These are phyloP conservation scores for Xylaria sp. DNA, from an alignment of 2,329 filamentous ascomycete species.

Conservation along the genomic window DNA sequence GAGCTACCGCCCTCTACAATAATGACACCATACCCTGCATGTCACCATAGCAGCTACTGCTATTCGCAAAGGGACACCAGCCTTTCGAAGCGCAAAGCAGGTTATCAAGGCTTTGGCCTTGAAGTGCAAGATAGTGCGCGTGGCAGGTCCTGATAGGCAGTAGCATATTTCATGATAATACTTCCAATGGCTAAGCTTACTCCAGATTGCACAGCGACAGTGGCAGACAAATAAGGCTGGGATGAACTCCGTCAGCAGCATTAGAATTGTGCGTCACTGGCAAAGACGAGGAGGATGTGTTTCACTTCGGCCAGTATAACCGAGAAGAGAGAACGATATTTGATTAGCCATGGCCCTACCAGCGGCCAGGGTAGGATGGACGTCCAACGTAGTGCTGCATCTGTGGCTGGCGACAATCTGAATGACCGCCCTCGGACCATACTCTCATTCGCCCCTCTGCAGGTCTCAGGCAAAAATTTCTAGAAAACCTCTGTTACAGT, in stretches of 20 bases:
- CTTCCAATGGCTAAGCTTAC: constrained; percentile 11
- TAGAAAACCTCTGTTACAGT: constrained; percentile 33
- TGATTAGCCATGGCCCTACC: not conserved
- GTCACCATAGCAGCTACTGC: constrained; percentile 20
- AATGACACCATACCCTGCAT: constrained; percentile 17
- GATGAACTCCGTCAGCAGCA: constrained; percentile 6
- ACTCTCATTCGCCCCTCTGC: constrained; percentile 31
- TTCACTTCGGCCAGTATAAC: constrained; percentile 4
- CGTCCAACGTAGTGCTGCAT: not conserved
- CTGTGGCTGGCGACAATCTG: constrained; percentile 22
- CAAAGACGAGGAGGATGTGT: not conserved
- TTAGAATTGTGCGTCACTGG: constrained; percentile 14
- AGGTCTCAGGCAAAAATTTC: constrained; percentile 33
- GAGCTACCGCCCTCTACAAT: not conserved
- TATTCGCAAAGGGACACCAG: constrained; percentile 13
- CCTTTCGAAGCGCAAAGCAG: constrained; percentile 15
- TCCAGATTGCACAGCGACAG: constrained; percentile 7
- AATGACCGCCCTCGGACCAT: constrained; percentile 13
- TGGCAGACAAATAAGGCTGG: constrained; percentile 17
- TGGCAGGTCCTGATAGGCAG: constrained; percentile 36
- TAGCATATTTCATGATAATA: constrained; percentile 13
- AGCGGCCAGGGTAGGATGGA: constrained; percentile 15
- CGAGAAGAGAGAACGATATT: not conserved
- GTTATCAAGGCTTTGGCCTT: constrained; percentile 17
- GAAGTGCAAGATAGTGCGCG: constrained; percentile 22